Evolutionary conservation across 257 asterid species (phyloP).

Genomic region (Penstemon davidsonii): DNA sequence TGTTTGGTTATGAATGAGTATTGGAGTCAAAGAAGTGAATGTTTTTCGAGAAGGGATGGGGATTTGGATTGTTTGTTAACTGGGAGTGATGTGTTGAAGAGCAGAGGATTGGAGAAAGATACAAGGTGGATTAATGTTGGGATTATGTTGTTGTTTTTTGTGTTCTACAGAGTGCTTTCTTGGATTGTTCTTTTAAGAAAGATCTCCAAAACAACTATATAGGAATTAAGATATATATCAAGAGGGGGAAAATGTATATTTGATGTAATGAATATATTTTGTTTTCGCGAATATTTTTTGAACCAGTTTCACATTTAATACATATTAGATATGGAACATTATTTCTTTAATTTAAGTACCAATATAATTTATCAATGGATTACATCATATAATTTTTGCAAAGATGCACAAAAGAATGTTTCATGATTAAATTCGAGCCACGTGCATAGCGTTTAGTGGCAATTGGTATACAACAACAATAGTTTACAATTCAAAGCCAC

Average conservation of each 20-base stretch:
- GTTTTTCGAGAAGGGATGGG: conserved; percentile 49
- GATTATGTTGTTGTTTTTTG: conserved; percentile 68
- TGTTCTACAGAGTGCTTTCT: conserved; percentile 64
- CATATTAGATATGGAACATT: too few relatives aligned
- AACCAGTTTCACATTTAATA: too few relatives aligned
- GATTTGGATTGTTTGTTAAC: conserved; percentile 57
- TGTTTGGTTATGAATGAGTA: conserved; percentile 69
- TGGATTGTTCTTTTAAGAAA: conserved; percentile 70
- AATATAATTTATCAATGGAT: too few relatives aligned
- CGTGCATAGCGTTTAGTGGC: too few relatives aligned
- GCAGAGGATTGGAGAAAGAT: conserved; percentile 65
- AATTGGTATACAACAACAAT: too few relatives aligned
- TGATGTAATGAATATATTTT: not conserved
- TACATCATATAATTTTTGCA: too few relatives aligned
- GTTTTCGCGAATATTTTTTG: too few relatives aligned
- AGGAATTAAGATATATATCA: not conserved
- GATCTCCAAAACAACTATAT: conserved; percentile 67
- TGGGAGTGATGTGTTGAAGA: conserved; percentile 74
- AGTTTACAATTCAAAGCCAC: too few relatives aligned
- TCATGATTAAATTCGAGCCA: too few relatives aligned
- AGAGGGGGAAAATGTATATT: too few relatives aligned
- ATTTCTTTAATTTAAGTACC: too few relatives aligned
- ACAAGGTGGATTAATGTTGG: conserved; percentile 77
- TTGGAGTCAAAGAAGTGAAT: conserved; percentile 62
- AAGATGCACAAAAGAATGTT: too few relatives aligned